Evolutionary conservation across 345 rosid species (phyloP).

Genomic region (Erucastrum elatum): DNA sequence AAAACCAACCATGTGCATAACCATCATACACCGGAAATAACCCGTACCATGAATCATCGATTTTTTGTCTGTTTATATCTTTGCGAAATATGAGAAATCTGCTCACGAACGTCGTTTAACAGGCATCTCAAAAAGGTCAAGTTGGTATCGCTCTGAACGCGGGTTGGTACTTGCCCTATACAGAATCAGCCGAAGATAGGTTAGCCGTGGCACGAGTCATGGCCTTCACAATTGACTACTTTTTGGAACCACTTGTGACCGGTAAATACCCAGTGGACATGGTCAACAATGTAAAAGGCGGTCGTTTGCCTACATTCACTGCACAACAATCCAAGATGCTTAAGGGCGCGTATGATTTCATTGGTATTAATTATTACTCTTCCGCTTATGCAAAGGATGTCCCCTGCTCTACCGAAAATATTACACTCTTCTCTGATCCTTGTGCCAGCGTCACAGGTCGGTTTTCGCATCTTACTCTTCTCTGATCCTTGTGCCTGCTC

Average conservation of each 20-base stretch:
- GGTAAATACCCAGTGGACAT: not conserved
- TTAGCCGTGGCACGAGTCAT: not conserved
- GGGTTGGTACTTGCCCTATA: not conserved
- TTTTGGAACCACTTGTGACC: not conserved
- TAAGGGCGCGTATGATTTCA: not conserved
- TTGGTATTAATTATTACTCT: not conserved
- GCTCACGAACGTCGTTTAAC: not conserved
- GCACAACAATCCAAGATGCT: not conserved
- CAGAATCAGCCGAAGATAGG: not conserved
- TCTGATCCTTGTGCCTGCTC: not conserved
- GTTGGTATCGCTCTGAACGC: not conserved
- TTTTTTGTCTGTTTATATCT: not conserved
- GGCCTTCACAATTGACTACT: not conserved
- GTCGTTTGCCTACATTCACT: not conserved
- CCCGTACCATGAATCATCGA: not conserved
- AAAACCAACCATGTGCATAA: not conserved
- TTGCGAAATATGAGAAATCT: not conserved
- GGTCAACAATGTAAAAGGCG: not conserved
- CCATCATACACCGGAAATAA: not conserved
- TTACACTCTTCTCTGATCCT: not conserved
- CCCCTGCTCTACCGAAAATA: not conserved
- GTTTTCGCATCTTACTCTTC: not conserved
- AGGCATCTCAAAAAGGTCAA: not conserved
- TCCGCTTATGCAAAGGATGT: not conserved
- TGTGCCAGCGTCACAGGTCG: not conserved